Conservation (phyloP, 306 rosid genomes). For the Rubus parviflorus region DNA sequence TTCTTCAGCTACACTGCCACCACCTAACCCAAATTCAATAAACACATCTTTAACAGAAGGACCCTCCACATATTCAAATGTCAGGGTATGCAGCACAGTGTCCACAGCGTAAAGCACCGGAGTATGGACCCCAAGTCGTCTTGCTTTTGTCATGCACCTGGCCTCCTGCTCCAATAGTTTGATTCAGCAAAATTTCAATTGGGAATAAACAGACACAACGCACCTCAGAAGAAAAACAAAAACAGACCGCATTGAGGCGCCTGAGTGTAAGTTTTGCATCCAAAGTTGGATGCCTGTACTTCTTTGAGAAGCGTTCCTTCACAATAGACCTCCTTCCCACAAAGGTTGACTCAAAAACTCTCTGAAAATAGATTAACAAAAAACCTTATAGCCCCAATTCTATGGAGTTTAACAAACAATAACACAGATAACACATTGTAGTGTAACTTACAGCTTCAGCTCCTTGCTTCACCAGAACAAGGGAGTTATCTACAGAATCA, state of each 20-base stretch:
- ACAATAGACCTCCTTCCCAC: slow-evolving; percentile 76
- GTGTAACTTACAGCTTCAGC: slow-evolving; percentile 62
- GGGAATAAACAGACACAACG: background rate
- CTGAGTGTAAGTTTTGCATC: slow-evolving; percentile 82
- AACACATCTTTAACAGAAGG: slow-evolving; percentile 72
- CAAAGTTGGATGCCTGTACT: slow-evolving; percentile 84
- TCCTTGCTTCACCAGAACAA: slow-evolving; percentile 55
- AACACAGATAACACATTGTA: background rate
- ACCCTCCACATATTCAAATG: slow-evolving; percentile 76
- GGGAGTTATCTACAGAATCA: slow-evolving; percentile 27
- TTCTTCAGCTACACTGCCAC: slow-evolving; percentile 40
- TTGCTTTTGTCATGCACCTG: slow-evolving; percentile 92
- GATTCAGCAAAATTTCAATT: background rate
- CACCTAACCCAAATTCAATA: slow-evolving; percentile 59
- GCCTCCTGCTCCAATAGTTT: slow-evolving; percentile 65
- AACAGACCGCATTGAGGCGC: slow-evolving; percentile 72
- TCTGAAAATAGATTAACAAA: slow-evolving; percentile 36
- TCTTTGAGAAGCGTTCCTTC: slow-evolving; percentile 91
- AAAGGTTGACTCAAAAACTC: slow-evolving; percentile 75
- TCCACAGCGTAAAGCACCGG: slow-evolving; percentile 69
- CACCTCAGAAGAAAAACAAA: background rate
- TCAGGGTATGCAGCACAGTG: slow-evolving; percentile 59
- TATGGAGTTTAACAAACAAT: background rate
- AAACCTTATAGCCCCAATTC: background rate
- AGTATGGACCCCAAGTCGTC: slow-evolving; percentile 76